phyloP scores from a whole-genome alignment of 371 early-diverging fungal species.

The Apophysomyces variabilis region DNA sequence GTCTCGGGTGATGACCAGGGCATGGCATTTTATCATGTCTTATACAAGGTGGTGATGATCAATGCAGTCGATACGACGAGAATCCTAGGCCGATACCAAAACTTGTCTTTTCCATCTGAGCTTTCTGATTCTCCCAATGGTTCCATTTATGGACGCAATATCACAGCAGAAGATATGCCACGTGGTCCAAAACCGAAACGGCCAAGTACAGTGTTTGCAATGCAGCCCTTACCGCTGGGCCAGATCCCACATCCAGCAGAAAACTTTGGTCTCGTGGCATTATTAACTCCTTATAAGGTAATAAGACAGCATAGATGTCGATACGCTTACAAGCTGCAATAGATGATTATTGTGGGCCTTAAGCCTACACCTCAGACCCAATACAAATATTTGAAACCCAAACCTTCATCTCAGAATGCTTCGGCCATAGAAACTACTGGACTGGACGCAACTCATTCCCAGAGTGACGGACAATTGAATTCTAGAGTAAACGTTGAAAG shows the following conservation, averaged over 20 bases:
- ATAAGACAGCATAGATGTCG: not conserved
- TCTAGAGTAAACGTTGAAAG: conserved; percentile 37
- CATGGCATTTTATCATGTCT: conserved; percentile 74
- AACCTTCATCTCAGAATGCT: conserved; percentile 16
- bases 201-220: conserved; percentile 71
- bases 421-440: not conserved
- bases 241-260: conserved; percentile 70
- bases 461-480: conserved; percentile 14
- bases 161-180: conserved; percentile 15
- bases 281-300: conserved; percentile 78
- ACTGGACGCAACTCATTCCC: not conserved
- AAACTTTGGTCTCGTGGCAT: conserved; percentile 70
- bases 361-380: conserved; percentile 76
- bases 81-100: conserved; percentile 70
- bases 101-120: conserved; percentile 40
- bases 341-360: conserved; percentile 76
- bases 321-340: not conserved
- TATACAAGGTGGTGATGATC: conserved; percentile 72
- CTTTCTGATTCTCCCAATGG: conserved; percentile 17
- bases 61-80: conserved; percentile 70
- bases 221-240: conserved; percentile 70
- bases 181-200: conserved; percentile 27
- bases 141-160: conserved; percentile 2
- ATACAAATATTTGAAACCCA: conserved; percentile 67
- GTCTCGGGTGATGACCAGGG: conserved; percentile 80